Base-by-base conservation (phyloP, 2,329 filamentous ascomycete genomes). In the Thielaviopsis ethacetica region DNA sequence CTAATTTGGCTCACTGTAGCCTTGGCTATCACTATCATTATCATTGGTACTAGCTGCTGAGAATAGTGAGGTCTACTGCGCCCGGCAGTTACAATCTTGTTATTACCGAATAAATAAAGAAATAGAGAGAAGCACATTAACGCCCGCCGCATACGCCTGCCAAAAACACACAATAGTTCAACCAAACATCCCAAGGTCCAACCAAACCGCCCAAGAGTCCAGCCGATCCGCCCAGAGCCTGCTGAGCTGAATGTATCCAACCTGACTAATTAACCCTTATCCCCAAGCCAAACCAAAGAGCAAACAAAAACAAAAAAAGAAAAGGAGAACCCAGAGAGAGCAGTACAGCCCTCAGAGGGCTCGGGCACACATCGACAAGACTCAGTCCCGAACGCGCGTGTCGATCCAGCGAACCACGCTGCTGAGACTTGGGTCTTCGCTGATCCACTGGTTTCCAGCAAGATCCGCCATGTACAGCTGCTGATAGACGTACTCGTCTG, bases 391-490 rank as follows among this genome's bases (percentile, higher is more conserved):
- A 51, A 65, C 69, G 57, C 73, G 70, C 58, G 72, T 72, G 59
- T 76, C 74, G 57, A 84, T 68, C 81, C 81, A 84, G 68, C 79
- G 75, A 66, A 78, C 74, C 60, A 84, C 76, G 54, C 74, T 71
- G 58, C 77, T 72, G 57, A 83, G 70, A 63, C 75, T 79, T 2
- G 81, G 81, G 66, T 84, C 81, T 66, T 84, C 81, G 63, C 71
- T 74, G 64, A 76, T 81, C 81, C 81, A 85, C 70, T 80, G 79
- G 65, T 79, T 78, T 69, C 78, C 74, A 59, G 68, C 66, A 26
- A 75, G 69, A 66, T 84, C 81, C 21, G 75, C 75, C 41, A 70
- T 67, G 62, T 76, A 74, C 58, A 84, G 73, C 61, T 82, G 73
- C 53, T 70, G 67, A 67, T 84, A 84, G 62, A 84, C 73, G 41